Percentiles rank a stretch among this genome's conserved stretches.
Evolutionary conservation across 192 early-diverging fungal species (phyloP).

Genomic region (Geranomyces variabilis): DNA sequence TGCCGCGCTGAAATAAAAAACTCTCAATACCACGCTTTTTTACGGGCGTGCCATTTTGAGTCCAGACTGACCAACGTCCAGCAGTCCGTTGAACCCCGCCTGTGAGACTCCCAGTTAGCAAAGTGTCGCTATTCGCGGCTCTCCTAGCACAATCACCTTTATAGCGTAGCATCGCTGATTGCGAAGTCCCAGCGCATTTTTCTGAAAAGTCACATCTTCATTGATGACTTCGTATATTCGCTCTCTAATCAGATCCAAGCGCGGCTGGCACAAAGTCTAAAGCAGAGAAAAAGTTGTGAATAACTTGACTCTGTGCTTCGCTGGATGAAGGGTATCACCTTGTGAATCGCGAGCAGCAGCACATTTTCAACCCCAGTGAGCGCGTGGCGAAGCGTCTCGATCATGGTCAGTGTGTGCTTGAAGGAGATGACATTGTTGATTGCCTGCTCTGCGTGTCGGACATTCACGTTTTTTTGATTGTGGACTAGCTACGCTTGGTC

Average conservation of each 20-base stretch:
- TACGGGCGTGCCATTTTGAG: background rate
- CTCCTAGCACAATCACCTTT: slow-evolving; percentile 49
- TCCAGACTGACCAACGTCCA: slow-evolving; percentile 73
- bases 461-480: slow-evolving; percentile 45
- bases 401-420: slow-evolving; percentile 65
- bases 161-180: slow-evolving; percentile 89
- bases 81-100: slow-evolving; percentile 78
- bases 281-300: background rate
- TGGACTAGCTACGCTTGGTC: slow-evolving; percentile 17
- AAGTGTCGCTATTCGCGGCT: slow-evolving; percentile 8
- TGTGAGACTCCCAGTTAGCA: slow-evolving; percentile 16
- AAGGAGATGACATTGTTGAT: slow-evolving; percentile 72
- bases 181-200: slow-evolving; percentile 70
- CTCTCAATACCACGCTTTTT: background rate
- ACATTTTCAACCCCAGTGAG: slow-evolving; percentile 42
- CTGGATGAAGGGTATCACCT: slow-evolving; percentile 20
- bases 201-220: slow-evolving; percentile 70
- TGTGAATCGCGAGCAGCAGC: slow-evolving; percentile 53
- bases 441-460: slow-evolving; percentile 62
- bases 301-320: too few relatives aligned
- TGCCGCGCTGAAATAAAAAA: slow-evolving; percentile 56
- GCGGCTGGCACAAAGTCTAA: slow-evolving; percentile 45
- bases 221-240: slow-evolving; percentile 64
- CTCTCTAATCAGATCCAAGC: slow-evolving; percentile 48
- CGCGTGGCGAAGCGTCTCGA: slow-evolving; percentile 45